Evolutionary conservation across 345 rosid species (phyloP).

Genomic region (Eutrema heterophyllum): DNA sequence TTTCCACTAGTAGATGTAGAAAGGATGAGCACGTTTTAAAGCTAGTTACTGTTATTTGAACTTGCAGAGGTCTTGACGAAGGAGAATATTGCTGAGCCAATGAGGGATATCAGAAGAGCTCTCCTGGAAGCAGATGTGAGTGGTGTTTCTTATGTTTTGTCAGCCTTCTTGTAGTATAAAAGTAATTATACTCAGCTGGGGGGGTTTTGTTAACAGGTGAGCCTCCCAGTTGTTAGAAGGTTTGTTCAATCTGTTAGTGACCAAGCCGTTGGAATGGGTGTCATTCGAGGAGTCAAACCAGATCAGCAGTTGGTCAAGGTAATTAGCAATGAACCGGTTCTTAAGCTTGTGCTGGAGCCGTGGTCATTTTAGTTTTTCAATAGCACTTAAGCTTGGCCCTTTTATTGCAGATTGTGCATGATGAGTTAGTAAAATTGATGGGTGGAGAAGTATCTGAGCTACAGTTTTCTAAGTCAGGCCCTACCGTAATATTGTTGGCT

Average conservation of each 20-base stretch:
- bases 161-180: not conserved
- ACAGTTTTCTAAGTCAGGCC: slow-evolving; percentile 72
- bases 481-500: slow-evolving; percentile 85
- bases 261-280: slow-evolving; percentile 80
- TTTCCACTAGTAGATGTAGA: not conserved
- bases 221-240: slow-evolving; percentile 92
- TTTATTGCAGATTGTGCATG: slow-evolving; percentile 64
- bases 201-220: slow-evolving; percentile 53
- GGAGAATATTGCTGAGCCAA: slow-evolving; percentile 93
- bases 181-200: slow-evolving; percentile 7
- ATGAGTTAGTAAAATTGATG: slow-evolving; percentile 93
- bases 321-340: not conserved
- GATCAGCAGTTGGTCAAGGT: slow-evolving; percentile 99
- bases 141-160: slow-evolving; percentile 11
- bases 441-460: slow-evolving; percentile 97
- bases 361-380: not conserved
- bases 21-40: not conserved
- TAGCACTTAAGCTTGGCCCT: not conserved
- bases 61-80: slow-evolving; percentile 79
- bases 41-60: slow-evolving; percentile 16
- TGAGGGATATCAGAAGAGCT: slow-evolving; percentile 95
- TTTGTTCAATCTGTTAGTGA: slow-evolving; percentile 90
- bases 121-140: slow-evolving; percentile 99
- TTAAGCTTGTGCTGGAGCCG: not conserved
- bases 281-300: slow-evolving; percentile 86